These are phyloP conservation scores for Zoysia pacifica DNA, from an alignment of 176 grass and related monocot species.

Conservation along the genomic window DNA sequence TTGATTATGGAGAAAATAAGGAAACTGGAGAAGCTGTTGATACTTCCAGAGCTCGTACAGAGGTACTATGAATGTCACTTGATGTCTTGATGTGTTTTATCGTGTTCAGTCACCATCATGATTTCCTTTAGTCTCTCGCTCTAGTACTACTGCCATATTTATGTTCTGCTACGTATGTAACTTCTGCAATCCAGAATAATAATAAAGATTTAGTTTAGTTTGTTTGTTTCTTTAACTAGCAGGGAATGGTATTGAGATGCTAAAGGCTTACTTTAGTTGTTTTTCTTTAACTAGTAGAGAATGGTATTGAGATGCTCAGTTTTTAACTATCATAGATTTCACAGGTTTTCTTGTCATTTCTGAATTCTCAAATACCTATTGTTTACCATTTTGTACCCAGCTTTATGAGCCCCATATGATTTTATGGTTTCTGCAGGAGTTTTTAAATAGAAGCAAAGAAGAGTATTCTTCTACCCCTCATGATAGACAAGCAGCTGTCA, in stretches of 20 bases:
- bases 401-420: background rate
- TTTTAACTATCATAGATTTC: background rate
- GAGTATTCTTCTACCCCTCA: slow-evolving; percentile 49
- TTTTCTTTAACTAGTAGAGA: background rate
- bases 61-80: slow-evolving; percentile 50
- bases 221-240: background rate
- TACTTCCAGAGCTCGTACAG: slow-evolving; percentile 53
- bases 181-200: background rate
- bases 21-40: slow-evolving; percentile 45
- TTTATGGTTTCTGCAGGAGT: slow-evolving; percentile 58
- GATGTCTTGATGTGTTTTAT: background rate
- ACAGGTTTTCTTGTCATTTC: no score
- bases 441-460: slow-evolving; percentile 62
- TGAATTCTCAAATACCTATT: no score
- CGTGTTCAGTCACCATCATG: background rate
- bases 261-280: no score
- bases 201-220: background rate
- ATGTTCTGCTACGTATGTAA: background rate
- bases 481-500: slow-evolving; percentile 52
- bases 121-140: background rate
- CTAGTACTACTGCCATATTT: background rate
- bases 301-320: background rate
- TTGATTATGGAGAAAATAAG: slow-evolving; percentile 76
- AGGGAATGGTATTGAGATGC: no score
- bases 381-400: background rate